phyloP scores from a whole-genome alignment of 2,329 filamentous ascomycete species.

The Colletotrichum costaricense region DNA sequence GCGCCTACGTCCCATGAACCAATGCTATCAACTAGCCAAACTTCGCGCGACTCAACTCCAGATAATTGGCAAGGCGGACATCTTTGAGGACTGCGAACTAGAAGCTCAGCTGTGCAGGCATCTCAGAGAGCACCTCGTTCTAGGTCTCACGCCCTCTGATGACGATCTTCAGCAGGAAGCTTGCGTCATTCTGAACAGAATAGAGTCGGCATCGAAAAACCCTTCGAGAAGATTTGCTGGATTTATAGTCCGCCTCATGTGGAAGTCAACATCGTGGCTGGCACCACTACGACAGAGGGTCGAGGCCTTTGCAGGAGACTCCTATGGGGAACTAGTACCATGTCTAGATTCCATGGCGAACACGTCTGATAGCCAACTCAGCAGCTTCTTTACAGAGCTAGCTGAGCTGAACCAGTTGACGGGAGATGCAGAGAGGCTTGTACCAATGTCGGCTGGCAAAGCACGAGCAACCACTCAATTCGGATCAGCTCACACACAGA shows the following conservation, averaged over 20 bases:
- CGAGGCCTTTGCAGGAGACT: not conserved
- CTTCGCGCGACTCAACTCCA: slow-evolving; percentile 37
- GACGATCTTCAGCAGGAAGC: slow-evolving; percentile 38
- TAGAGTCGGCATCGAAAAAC: slow-evolving; percentile 28
- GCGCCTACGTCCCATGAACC: slow-evolving; percentile 40
- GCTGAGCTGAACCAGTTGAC: not conserved
- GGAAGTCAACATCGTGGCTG: slow-evolving; percentile 23
- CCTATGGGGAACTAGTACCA: not conserved
- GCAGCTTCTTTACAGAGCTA: not conserved
- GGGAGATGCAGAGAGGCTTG: not conserved
- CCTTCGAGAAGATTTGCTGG: slow-evolving; percentile 26
- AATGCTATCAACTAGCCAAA: slow-evolving; percentile 30
- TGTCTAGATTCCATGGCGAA: not conserved
- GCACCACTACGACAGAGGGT: slow-evolving; percentile 13
- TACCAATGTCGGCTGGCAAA: no score
- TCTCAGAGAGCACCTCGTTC: slow-evolving; percentile 6
- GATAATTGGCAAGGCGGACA: slow-evolving; percentile 42
- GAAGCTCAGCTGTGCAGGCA: slow-evolving; percentile 36
- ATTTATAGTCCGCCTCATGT: slow-evolving; percentile 19
- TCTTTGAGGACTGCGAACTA: slow-evolving; percentile 43
- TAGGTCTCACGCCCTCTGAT: slow-evolving; percentile 26
- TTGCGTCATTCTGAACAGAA: slow-evolving; percentile 21
- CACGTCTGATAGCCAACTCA: not conserved
- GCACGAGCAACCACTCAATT: not conserved
- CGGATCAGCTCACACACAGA: not conserved